phyloP scores from a whole-genome alignment of 208 protist species.

The Leishmania major region DNA sequence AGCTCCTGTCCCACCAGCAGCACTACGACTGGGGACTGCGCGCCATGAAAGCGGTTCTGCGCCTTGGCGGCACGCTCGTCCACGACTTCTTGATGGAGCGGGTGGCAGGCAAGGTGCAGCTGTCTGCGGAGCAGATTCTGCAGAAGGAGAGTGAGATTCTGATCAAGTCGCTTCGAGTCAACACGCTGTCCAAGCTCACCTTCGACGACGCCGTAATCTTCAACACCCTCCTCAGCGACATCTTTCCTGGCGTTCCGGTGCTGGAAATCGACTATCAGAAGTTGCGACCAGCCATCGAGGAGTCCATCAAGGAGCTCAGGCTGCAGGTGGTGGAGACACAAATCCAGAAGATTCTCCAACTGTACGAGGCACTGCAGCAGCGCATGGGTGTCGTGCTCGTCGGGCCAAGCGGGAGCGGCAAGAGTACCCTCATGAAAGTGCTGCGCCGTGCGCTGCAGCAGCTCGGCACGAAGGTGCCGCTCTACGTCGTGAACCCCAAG shows the following conservation, averaged over 20 bases:
- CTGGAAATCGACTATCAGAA: constrained; percentile 94
- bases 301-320: constrained; percentile 88
- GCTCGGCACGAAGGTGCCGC: constrained; percentile 84
- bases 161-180: constrained; percentile 96
- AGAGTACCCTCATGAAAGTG: constrained; percentile 95
- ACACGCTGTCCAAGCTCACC: constrained; percentile 98
- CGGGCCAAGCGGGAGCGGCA: constrained; percentile 96
- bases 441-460: constrained; percentile 87
- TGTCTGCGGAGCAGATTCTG: constrained; percentile 65
- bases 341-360: constrained; percentile 95
- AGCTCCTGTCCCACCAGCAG: constrained; percentile 96
- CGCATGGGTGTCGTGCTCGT: constrained; percentile 98
- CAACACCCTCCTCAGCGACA: constrained; percentile 94
- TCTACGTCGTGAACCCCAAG: constrained; percentile 98
- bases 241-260: constrained; percentile 93
- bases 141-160: constrained; percentile 93
- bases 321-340: constrained; percentile 91
- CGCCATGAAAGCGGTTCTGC: constrained; percentile 97
- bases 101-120: constrained; percentile 63
- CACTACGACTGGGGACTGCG: constrained; percentile 99
- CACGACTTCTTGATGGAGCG: constrained; percentile 87
- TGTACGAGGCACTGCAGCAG: constrained; percentile 97
- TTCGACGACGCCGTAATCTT: constrained; percentile 95
- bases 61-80: constrained; percentile 91
- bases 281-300: constrained; percentile 90